A percentile compares a stretch with the other conserved stretches of the same genome.
phyloP scores from a whole-genome alignment of 352 stramenopile genomes.

The Phytophthora litchii region DNA sequence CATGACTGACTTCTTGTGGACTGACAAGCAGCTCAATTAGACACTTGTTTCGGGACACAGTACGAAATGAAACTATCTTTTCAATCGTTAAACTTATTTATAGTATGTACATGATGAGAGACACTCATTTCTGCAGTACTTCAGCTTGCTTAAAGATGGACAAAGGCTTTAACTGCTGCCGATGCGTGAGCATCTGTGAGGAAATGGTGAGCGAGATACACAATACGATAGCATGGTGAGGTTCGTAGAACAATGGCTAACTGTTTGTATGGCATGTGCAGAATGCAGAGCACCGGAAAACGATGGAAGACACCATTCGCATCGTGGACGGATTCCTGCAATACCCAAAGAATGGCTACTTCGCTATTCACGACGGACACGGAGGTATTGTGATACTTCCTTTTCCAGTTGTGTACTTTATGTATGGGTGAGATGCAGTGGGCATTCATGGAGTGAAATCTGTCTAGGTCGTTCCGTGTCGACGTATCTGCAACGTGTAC shows the following conservation, averaged over 20 bases:
- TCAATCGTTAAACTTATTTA: not conserved
- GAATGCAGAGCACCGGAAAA: conserved; percentile 78
- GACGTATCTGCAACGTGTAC: conserved; percentile 61
- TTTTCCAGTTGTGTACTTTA: not conserved
- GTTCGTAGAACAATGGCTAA: not conserved
- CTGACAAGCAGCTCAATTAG: not conserved
- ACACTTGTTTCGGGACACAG: not conserved
- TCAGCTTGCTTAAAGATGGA: conserved; percentile 23
- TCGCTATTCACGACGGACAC: conserved; percentile 81
- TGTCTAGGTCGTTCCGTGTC: conserved; percentile 69
- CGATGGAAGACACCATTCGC: conserved; percentile 82
- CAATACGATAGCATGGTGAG: not conserved
- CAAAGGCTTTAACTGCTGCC: conserved; percentile 58
- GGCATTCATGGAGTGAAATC: not conserved
- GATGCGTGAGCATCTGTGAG: conserved; percentile 73
- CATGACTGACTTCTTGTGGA: conserved; percentile 28
- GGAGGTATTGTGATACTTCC: conserved; percentile 45
- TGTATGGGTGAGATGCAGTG: not conserved
- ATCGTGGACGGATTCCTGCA: conserved; percentile 76
- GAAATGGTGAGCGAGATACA: conserved; percentile 58
- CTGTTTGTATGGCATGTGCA: conserved; percentile 18
- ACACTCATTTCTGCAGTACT: conserved; percentile 1
- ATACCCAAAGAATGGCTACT: conserved; percentile 67
- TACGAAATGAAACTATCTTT: conserved; percentile 17
- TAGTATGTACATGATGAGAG: not conserved